phyloP scores from a whole-genome alignment of 1,284 basidiomycete species.

The Testicularia cyperi region DNA sequence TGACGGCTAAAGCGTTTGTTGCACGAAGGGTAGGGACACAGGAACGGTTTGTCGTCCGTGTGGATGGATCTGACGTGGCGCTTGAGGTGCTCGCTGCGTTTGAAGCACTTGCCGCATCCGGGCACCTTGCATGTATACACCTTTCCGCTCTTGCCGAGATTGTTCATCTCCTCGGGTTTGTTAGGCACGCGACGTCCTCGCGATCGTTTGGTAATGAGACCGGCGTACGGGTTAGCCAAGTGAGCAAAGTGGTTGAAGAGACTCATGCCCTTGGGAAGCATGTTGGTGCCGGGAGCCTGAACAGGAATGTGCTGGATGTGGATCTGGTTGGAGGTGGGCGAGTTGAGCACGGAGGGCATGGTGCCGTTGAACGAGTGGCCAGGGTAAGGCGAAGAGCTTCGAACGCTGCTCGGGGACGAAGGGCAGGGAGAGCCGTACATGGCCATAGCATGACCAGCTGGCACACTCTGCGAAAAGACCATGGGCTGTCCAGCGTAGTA shows the following conservation, averaged over 20 bases:
- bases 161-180: constrained; percentile 55
- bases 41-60: constrained; percentile 56
- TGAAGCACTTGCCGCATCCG: constrained; percentile 56
- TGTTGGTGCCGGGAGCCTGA: constrained; percentile 14
- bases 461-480: constrained; percentile 34
- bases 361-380: constrained; percentile 3
- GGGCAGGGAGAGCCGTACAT: constrained; percentile 33
- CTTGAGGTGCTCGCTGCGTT: constrained; percentile 56
- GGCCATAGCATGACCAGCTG: constrained; percentile 15
- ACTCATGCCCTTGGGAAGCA: constrained; percentile 38
- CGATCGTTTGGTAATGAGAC: constrained; percentile 55
- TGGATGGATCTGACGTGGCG: constrained; percentile 55
- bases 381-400: constrained; percentile 33
- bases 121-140: constrained; percentile 57
- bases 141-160: constrained; percentile 56
- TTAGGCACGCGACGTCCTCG: constrained; percentile 53
- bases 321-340: constrained; percentile 25
- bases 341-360: constrained; percentile 21
- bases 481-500: constrained; percentile 7
- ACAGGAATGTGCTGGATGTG: constrained; percentile 30
- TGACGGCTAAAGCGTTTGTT: constrained; percentile 53
- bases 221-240: constrained; percentile 39
- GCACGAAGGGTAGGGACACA: constrained; percentile 48
- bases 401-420: constrained; percentile 29
- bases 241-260: constrained; percentile 31